Evolutionary conservation across 2,329 filamentous ascomycete species (phyloP).

Genomic region (Botrytis byssoidea): DNA sequence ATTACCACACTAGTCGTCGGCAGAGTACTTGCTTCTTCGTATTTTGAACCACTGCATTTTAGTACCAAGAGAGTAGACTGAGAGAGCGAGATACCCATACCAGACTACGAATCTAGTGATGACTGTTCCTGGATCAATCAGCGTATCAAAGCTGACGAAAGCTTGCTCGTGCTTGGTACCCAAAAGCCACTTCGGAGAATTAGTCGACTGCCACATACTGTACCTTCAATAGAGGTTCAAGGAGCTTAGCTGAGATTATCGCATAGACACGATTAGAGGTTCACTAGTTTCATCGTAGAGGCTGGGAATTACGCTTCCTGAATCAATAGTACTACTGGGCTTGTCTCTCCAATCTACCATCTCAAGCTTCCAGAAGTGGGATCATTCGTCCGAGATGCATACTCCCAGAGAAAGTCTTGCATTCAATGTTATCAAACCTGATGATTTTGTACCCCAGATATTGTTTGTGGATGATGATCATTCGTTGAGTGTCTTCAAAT

Average conservation of each 20-base stretch:
- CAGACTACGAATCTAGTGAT: conserved; percentile 19
- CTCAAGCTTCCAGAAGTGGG: background rate
- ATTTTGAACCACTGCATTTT: background rate
- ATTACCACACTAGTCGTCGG: background rate
- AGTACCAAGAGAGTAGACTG: background rate
- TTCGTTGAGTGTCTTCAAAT: background rate
- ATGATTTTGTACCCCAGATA: background rate
- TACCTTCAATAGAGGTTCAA: conserved; percentile 12
- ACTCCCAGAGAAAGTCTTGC: background rate
- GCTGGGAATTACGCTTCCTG: background rate
- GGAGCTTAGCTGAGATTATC: background rate
- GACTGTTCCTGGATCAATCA: conserved; percentile 18
- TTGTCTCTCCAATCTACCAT: background rate
- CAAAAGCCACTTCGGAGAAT: conserved; percentile 24
- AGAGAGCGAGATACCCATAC: conserved; percentile 1
- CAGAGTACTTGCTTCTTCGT: conserved; percentile 10
- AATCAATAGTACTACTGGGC: background rate
- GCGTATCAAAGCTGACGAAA: conserved; percentile 21
- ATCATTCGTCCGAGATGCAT: background rate
- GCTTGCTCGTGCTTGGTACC: background rate
- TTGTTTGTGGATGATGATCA: background rate
- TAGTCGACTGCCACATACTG: conserved; percentile 18
- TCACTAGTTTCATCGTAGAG: background rate
- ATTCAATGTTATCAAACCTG: background rate
- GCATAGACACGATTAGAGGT: background rate